phyloP scores from a whole-genome alignment of 176 grass and related monocot species.

The Miscanthus lutarioriparius region DNA sequence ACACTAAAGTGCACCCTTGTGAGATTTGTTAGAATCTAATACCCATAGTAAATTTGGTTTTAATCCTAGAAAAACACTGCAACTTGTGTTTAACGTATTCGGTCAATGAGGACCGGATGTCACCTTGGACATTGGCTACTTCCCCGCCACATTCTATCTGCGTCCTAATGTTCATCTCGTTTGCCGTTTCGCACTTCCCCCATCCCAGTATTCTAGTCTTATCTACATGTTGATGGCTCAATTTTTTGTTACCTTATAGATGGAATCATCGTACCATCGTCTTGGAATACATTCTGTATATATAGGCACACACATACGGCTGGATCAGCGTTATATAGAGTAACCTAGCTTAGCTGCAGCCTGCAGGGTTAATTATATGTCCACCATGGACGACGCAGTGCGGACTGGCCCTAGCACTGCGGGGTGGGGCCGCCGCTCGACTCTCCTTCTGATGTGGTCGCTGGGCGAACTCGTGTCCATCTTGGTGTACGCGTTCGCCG shows the following conservation, averaged over 20 bases:
- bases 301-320: not conserved
- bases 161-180: no score
- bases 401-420: not conserved
- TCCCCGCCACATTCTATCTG: no score
- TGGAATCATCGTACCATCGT: not conserved
- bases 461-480: not conserved
- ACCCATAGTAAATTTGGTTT: no score
- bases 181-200: no score
- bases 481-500: not conserved
- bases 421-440: not conserved
- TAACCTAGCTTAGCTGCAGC: not conserved
- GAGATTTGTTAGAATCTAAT: no score
- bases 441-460: not conserved
- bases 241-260: not conserved
- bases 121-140: no score
- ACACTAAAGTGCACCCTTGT: no score
- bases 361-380: not conserved
- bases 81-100: no score
- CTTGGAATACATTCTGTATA: no score
- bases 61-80: no score
- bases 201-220: no score
- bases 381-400: not conserved
- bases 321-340: not conserved
- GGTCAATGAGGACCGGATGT: no score
- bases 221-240: not conserved